These are phyloP conservation scores for Pulveroboletus sp. DNA, from an alignment of 768 basidiomycete genomes.

Conservation along the genomic window DNA sequence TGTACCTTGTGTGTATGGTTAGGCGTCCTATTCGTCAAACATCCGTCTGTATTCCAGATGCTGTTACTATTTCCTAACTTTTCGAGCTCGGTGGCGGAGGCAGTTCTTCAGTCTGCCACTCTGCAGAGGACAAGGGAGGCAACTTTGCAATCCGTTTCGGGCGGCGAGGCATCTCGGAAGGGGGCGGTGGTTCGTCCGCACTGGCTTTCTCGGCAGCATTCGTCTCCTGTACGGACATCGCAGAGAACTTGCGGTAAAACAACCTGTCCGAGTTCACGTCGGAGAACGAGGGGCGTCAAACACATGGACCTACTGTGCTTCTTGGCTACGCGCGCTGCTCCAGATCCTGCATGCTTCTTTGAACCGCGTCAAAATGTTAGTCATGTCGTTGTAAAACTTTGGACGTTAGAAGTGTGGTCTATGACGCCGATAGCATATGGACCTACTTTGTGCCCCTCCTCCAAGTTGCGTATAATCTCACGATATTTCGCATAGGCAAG, in stretches of 20 bases:
- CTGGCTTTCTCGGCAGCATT: conserved; percentile 3
- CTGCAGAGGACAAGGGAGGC: conserved; percentile 46
- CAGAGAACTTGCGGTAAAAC: conserved; percentile 19
- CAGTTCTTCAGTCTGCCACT: conserved; percentile 55
- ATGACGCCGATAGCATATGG: neutral
- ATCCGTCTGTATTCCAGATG: too few relatives aligned
- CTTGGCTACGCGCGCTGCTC: conserved; percentile 67
- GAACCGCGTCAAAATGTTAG: conserved; percentile 67
- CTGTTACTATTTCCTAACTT: too few relatives aligned
- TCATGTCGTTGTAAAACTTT: conserved; percentile 92
- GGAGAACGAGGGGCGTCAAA: neutral
- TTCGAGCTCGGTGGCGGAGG: conserved; percentile 35
- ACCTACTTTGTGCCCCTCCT: conserved; percentile 81
- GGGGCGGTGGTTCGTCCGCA: neutral
- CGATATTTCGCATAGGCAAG: conserved; percentile 83
- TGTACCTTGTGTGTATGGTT: too few relatives aligned
- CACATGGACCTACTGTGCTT: conserved; percentile 58
- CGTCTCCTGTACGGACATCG: conserved; percentile 34
- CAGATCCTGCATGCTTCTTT: conserved; percentile 75
- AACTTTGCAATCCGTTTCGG: conserved; percentile 36
- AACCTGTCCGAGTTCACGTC: conserved; percentile 9
- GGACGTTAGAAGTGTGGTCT: neutral
- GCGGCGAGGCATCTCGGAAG: conserved; percentile 12
- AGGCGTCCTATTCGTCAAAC: too few relatives aligned
- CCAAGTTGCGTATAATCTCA: conserved; percentile 80